A percentile compares a stretch with the other conserved stretches of the same genome.
Conservation (phyloP, 2,329 filamentous ascomycete species). For the Nemania diffusa region DNA sequence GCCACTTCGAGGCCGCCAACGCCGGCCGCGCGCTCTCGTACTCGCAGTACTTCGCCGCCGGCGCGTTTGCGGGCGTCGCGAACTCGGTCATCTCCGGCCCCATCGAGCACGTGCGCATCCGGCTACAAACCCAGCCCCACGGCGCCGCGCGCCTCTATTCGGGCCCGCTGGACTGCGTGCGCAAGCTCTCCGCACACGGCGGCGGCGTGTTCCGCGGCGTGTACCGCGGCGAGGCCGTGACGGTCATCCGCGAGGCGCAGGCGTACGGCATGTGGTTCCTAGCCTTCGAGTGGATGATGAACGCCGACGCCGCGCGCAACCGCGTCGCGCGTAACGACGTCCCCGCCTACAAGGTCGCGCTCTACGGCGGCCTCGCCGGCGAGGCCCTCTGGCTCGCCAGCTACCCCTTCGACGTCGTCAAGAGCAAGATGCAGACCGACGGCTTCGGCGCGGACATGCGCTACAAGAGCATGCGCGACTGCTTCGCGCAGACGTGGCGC, state of each 20-base stretch:
- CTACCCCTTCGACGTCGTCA: constrained; percentile 96
- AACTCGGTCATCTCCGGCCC: constrained; percentile 90
- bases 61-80: constrained; percentile 90
- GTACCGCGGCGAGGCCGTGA: constrained; percentile 89
- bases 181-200: constrained; percentile 73
- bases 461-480: constrained; percentile 87
- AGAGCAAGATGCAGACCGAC: constrained; percentile 99
- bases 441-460: constrained; percentile 78
- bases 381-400: constrained; percentile 93
- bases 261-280: constrained; percentile 98
- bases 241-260: constrained; percentile 86
- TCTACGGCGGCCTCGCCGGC: constrained; percentile 92
- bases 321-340: constrained; percentile 79
- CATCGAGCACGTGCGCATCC: constrained; percentile 96
- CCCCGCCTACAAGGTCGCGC: constrained; percentile 83
- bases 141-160: constrained; percentile 79
- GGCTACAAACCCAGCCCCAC: constrained; percentile 95
- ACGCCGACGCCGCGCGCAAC: constrained; percentile 83
- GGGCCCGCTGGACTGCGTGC: constrained; percentile 90
- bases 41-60: constrained; percentile 86
- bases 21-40: constrained; percentile 71
- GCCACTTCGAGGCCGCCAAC: constrained; percentile 84
- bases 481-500: constrained; percentile 84
- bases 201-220: constrained; percentile 77
- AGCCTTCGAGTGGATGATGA: constrained; percentile 96